Evolutionary conservation across 148 eudicot species (phyloP).

Genomic region (Suaeda aralocaspica): DNA sequence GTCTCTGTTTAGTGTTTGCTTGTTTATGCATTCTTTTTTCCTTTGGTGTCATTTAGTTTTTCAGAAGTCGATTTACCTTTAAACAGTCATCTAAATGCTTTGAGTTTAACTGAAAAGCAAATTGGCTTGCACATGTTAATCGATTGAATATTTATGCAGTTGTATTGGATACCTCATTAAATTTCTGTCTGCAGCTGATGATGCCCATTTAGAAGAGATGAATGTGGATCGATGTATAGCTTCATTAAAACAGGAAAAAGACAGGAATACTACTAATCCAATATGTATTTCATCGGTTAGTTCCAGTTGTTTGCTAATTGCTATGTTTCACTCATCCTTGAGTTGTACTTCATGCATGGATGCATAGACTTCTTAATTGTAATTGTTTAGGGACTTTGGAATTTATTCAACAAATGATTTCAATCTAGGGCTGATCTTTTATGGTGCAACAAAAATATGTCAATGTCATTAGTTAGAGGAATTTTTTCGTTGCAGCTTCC

Average conservation of each 20-base stretch:
- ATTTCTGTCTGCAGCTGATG: constrained; percentile 33
- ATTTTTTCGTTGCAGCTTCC: no score
- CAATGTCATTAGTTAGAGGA: not conserved
- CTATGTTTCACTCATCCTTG: not conserved
- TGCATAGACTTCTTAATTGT: no score
- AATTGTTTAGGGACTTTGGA: no score
- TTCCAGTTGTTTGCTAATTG: not conserved
- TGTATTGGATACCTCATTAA: constrained; percentile 11
- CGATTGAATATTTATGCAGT: constrained; percentile 5
- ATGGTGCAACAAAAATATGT: not conserved
- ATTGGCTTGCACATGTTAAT: not conserved
- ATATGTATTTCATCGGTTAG: constrained; percentile 69
- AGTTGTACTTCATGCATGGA: not conserved
- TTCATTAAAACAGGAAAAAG: constrained; percentile 43
- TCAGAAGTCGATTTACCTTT: not conserved
- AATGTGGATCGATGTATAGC: constrained; percentile 52
- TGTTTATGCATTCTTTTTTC: not conserved
- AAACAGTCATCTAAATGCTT: not conserved
- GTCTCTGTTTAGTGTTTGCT: not conserved
- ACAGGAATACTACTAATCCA: constrained; percentile 30
- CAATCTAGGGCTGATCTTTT: not conserved
- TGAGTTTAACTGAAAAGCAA: not conserved
- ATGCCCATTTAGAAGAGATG: constrained; percentile 39
- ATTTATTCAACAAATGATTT: not conserved
- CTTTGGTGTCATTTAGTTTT: not conserved